Percentiles rank a stretch among this genome's conserved stretches.
phyloP scores from a whole-genome alignment of 768 basidiomycete genomes.

The Podaxis sp. region DNA sequence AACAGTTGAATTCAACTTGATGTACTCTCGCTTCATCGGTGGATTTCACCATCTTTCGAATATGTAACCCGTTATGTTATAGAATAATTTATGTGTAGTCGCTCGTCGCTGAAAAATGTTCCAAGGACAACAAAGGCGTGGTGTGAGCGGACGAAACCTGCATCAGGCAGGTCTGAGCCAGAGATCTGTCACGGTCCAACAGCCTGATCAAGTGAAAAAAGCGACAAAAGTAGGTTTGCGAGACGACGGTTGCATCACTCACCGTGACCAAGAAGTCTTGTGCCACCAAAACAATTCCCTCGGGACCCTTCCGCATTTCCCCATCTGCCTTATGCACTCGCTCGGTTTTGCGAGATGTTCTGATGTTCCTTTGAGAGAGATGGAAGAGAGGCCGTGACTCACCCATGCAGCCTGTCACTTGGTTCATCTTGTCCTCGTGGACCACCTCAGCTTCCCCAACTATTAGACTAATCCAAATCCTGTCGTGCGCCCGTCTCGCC shows the following conservation, averaged over 20 bases:
- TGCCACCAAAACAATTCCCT: not conserved
- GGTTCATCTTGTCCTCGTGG: not conserved
- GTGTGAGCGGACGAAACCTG: not conserved
- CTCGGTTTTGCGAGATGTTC: not conserved
- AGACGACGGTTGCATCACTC: not conserved
- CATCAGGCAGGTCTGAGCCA: conserved; percentile 1
- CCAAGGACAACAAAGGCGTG: not conserved
- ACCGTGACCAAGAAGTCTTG: conserved; percentile 2
- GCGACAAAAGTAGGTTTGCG: not conserved
- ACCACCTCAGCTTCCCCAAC: not conserved
- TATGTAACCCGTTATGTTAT: too few relatives aligned
- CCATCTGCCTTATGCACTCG: not conserved
- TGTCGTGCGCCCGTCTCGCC: not conserved
- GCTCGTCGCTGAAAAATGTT: not conserved
- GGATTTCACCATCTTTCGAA: too few relatives aligned
- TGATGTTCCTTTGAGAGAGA: not conserved
- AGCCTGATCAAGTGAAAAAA: not conserved
- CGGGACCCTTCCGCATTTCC: not conserved
- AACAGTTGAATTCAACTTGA: not conserved
- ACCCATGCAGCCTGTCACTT: not conserved
- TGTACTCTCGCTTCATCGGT: too few relatives aligned
- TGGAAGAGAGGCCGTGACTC: not conserved
- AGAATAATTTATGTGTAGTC: not conserved
- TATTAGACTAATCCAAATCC: not conserved
- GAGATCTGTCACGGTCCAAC: not conserved